Base-by-base conservation (phyloP, 148 eudicot genomes). In the Camellia sinensis region DNA sequence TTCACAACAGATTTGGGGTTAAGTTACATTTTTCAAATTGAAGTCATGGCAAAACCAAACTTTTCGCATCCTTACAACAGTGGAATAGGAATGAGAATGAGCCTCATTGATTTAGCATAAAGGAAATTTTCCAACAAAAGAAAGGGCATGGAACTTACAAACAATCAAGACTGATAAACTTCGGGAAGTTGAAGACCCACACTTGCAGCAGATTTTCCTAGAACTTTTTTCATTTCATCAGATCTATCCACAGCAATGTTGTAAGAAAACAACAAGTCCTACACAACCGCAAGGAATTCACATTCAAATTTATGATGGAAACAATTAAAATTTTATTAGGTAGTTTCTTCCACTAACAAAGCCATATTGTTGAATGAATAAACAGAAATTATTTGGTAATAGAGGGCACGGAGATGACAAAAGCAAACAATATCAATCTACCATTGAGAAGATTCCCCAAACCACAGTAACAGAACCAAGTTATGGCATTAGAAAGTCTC, bases 151-250 rank as follows among this genome's bases (percentile, higher is more conserved):
- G 22, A n/a, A 53, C 79, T 56, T 73, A 63, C 82, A 73, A 78
- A 76, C 19, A 17, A 69, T 88, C 88, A 91, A 61, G 93, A 52
- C 88, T 93, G 85, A 86, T 95, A 95, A 74, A 84, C 91, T 59
- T 95, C 90, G 12, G 98, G 98, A 76, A 95, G 98, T 84, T 87
- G 92, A 80, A 95, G 98, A 80, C 98, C 98, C 53, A 95, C 97
- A 82, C 97, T 95, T 56, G 97, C 89, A 57, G 98, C 98, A 81
- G 98, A 95, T 84, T 91, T 93, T 67, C 95, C 93, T 7, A 95
- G 91, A 74, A 87, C 80, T 80, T 83, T 89, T 75, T 86, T 87
- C 94, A 95, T 90, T 83, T 95, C 99, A 10, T 90, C 92, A 22
- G 99, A 76, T 84, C 99, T 87, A 83, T 95, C 97, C 79, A 95